phyloP scores from a whole-genome alignment of 108 stramenopile genomes.

The Fragilaria crotonensis region DNA sequence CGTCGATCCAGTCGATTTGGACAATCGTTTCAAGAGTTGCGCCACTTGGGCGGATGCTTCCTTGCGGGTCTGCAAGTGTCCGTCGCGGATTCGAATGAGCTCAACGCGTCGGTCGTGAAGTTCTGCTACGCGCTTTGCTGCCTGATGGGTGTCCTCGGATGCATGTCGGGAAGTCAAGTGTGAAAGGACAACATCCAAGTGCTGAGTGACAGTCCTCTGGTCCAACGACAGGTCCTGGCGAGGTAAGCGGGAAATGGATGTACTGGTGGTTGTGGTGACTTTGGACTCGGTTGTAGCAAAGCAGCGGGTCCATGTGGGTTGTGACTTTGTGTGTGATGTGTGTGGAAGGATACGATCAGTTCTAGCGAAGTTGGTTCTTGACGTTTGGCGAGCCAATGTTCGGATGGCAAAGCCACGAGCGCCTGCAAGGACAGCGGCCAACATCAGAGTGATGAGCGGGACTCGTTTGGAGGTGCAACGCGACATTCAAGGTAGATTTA shows the following conservation, averaged over 20 bases:
- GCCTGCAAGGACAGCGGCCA: too few relatives aligned
- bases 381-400: too few relatives aligned
- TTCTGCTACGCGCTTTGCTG: slow-evolving; percentile 44
- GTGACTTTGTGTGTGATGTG: too few relatives aligned
- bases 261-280: too few relatives aligned
- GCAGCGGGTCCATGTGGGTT: too few relatives aligned
- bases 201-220: slow-evolving; percentile 44
- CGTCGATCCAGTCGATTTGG: slow-evolving; percentile 9
- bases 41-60: slow-evolving; percentile 61
- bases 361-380: too few relatives aligned
- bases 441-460: too few relatives aligned
- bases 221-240: slow-evolving; percentile 53
- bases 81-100: slow-evolving; percentile 70
- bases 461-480: too few relatives aligned
- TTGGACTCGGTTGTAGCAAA: too few relatives aligned
- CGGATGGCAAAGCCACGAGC: too few relatives aligned
- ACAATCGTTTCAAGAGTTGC: slow-evolving; percentile 47
- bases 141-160: slow-evolving; percentile 55
- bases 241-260: slow-evolving; percentile 23
- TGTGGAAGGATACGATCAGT: too few relatives aligned
- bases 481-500: too few relatives aligned
- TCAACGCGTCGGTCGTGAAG: slow-evolving; percentile 45
- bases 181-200: slow-evolving; percentile 63
- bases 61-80: slow-evolving; percentile 62
- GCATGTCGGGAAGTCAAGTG: slow-evolving; percentile 71